Percentiles rank a stretch among this genome's conserved stretches.
phyloP scores from a whole-genome alignment of 805 yeast species.

The Lipomyces kockii region DNA sequence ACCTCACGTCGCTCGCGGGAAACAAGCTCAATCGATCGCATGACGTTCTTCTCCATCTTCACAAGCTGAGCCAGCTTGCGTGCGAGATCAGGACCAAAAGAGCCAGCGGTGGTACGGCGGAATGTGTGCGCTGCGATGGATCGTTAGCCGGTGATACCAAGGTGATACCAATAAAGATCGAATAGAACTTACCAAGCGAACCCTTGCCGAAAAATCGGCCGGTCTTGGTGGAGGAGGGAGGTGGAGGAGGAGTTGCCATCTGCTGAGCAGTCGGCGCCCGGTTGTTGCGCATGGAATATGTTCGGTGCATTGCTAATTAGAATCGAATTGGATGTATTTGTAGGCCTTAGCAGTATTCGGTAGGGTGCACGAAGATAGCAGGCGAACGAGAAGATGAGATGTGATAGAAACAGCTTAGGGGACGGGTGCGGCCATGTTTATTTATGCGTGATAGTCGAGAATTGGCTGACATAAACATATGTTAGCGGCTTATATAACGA shows the following conservation, averaged over 20 bases:
- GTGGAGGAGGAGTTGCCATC: constrained; percentile 92
- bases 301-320: constrained; percentile 80
- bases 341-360: neutral
- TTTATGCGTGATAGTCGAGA: neutral
- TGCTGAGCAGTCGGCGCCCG: constrained; percentile 99
- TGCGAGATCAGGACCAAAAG: constrained; percentile 92
- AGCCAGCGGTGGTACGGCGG: constrained; percentile 58
- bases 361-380: neutral
- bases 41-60: constrained; percentile 94
- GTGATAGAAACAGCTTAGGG: neutral
- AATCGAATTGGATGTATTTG: neutral
- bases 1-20: constrained; percentile 94
- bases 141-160: neutral
- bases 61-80: constrained; percentile 89
- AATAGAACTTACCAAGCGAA: constrained; percentile 22
- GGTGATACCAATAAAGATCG: neutral
- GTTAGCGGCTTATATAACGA: neutral
- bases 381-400: neutral
- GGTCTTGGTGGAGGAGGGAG: constrained; percentile 83
- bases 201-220: constrained; percentile 78
- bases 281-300: constrained; percentile 91
- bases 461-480: neutral
- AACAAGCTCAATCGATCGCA: constrained; percentile 90
- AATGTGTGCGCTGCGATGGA: constrained; percentile 35
- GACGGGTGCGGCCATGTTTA: neutral